phyloP scores from a whole-genome alignment of 1,284 basidiomycete species.

The Anthracocystis panici-leucophaei region DNA sequence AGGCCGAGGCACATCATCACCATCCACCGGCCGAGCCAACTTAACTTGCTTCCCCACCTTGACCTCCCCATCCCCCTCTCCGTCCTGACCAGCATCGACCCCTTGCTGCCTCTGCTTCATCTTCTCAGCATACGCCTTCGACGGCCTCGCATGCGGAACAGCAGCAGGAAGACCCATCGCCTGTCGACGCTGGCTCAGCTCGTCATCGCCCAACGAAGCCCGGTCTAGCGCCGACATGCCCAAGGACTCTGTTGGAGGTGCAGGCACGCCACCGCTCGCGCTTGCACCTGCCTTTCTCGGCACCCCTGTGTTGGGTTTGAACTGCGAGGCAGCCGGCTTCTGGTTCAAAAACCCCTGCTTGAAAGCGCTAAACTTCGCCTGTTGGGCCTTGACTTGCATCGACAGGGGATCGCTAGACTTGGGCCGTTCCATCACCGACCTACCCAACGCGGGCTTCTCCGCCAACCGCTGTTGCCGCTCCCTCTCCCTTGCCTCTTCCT shows the following conservation, averaged over 20 bases:
- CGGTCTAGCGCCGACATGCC: constrained; percentile 64
- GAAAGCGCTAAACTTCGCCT: constrained; percentile 58
- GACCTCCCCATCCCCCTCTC: constrained; percentile 8
- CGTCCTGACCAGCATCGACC: not conserved
- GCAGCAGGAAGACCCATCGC: constrained; percentile 57
- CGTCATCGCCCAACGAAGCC: constrained; percentile 53
- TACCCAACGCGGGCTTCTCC: constrained; percentile 43
- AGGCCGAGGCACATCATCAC: constrained; percentile 41
- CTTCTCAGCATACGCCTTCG: constrained; percentile 65
- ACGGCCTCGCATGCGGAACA: constrained; percentile 64
- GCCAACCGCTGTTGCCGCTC: constrained; percentile 20
- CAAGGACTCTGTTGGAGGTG: constrained; percentile 48
- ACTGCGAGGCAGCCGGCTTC: constrained; percentile 25
- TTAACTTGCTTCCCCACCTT: constrained; percentile 4
- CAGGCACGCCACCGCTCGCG: constrained; percentile 4
- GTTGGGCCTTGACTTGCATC: constrained; percentile 17
- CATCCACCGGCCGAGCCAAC: constrained; percentile 37
- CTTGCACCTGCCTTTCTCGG: constrained; percentile 12
- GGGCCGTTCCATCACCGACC: constrained; percentile 37
- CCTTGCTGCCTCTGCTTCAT: constrained; percentile 43
- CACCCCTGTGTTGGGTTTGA: constrained; percentile 22
- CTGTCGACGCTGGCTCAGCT: constrained; percentile 33
- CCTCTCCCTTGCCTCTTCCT: constrained; percentile 29
- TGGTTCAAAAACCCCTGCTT: constrained; percentile 59
- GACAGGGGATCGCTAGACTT: not conserved